These are phyloP conservation scores for Veloboletus limbatus DNA, from an alignment of 1,284 basidiomycete genomes.

Conservation along the genomic window DNA sequence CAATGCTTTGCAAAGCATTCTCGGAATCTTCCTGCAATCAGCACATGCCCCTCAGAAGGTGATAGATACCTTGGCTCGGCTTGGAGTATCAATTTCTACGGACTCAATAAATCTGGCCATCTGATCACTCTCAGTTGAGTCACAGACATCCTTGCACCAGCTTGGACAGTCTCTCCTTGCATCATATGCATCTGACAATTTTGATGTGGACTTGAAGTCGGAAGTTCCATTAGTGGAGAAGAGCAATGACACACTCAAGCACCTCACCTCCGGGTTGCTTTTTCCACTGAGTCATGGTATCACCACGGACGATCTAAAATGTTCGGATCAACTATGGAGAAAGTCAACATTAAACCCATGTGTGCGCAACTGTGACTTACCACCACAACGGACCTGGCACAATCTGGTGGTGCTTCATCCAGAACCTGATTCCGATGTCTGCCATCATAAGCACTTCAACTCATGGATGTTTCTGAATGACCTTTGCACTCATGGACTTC, in stretches of 20 bases:
- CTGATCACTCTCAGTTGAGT: background rate
- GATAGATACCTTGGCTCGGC: background rate
- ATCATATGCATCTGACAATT: constrained; percentile 36
- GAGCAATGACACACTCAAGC: constrained; percentile 20
- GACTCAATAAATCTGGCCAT: constrained; percentile 2
- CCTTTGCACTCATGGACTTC: background rate
- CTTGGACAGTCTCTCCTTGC: constrained; percentile 19
- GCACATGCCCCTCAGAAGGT: background rate
- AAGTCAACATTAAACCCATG: constrained; percentile 7
- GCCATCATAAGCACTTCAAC: too few relatives aligned
- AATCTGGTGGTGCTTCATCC: too few relatives aligned
- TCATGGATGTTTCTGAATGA: constrained; percentile 6
- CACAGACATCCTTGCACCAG: background rate
- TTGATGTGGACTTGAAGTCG: constrained; percentile 26
- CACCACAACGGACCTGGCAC: too few relatives aligned
- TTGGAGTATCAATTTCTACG: constrained; percentile 2
- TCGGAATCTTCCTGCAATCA: constrained; percentile 7
- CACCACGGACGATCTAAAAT: constrained; percentile 22
- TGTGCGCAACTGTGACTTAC: too few relatives aligned
- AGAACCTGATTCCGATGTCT: too few relatives aligned
- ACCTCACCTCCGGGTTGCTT: constrained; percentile 30
- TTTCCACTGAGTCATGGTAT: constrained; percentile 26
- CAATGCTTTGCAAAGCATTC: constrained; percentile 1
- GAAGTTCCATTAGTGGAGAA: constrained; percentile 23
- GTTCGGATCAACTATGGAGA: constrained; percentile 27